A percentile compares a stretch with the other conserved stretches of the same genome.
phyloP scores from a whole-genome alignment of 2,329 filamentous ascomycete genomes.

The Ophiostoma triangulosporum region DNA sequence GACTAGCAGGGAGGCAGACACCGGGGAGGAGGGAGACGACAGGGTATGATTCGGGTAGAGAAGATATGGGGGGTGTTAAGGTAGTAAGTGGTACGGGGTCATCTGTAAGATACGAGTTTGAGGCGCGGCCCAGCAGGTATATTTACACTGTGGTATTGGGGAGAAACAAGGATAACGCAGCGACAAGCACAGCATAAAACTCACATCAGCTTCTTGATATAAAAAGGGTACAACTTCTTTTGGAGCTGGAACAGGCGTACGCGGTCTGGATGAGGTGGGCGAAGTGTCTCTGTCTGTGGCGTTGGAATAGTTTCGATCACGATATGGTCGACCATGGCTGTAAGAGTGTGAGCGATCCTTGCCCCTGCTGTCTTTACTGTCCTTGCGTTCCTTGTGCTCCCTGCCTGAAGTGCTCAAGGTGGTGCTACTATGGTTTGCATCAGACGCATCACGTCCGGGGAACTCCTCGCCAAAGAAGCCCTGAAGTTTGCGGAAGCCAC shows the following conservation, averaged over 20 bases:
- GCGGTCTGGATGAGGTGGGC: conserved; percentile 61
- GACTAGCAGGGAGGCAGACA: no score
- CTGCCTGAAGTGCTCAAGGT: not conserved
- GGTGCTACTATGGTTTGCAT: conserved; percentile 44
- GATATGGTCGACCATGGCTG: conserved; percentile 43
- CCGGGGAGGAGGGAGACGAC: no score
- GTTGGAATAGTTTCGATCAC: conserved; percentile 72
- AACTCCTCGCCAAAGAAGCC: conserved; percentile 91
- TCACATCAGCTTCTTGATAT: conserved; percentile 72
- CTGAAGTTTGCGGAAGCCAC: conserved; percentile 70
- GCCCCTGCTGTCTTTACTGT: conserved; percentile 32
- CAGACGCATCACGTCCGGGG: conserved; percentile 58
- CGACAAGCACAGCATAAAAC: conserved; percentile 17
- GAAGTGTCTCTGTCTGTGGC: conserved; percentile 62
- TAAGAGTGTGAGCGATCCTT: conserved; percentile 47
- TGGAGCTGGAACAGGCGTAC: conserved; percentile 75
- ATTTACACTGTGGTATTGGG: no score
- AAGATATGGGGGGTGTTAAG: no score
- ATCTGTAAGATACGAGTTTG: no score
- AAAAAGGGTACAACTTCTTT: conserved; percentile 96
- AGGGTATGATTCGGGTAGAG: no score
- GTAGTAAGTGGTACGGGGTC: no score
- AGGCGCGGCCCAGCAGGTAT: no score
- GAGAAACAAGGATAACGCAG: conserved; percentile 1
- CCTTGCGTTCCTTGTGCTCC: not conserved